Evolutionary conservation across 495 filamentous ascomycete genomes (phyloP), one percentile per base, ranked within the genome.

Genomic region (Darksidea phi): DNA sequence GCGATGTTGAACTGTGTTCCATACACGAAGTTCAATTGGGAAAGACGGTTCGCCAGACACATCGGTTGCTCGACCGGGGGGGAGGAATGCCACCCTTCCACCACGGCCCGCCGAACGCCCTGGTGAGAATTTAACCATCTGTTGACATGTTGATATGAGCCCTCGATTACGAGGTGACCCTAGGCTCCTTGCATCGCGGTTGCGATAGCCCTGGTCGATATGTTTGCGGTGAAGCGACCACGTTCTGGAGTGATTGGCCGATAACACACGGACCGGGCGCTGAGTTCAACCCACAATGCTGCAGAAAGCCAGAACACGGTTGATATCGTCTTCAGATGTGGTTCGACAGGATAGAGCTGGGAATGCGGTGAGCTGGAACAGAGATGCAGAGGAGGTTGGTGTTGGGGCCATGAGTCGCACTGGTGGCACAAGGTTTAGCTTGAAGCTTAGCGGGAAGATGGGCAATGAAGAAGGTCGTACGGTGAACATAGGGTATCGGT

Each of bases 201-300:
- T 6, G 20, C 43, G 32, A 18, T 12, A 47, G 42, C 55, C 48
- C 61, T 59, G 48, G 60, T 57, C 48, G 28, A 32, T 12, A 15
- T 57, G 42, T 6, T 51, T 48, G 61, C 60, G 52, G 53, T 57
- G 54, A 64, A 42, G 50, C 23, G 61, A 41, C 54, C 63, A 66
- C 63, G 63, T 66, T 66, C 47, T 54, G 23, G 58, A 66, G 56
- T 56, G 63, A 66, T 66, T 66, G 63, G 63, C 37, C 48, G 34
- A 12, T 23, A 49, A 42, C 12, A 32, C 10, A 20, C 25, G 32
- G 18, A 13, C 23, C 10, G 17, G n/a, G n/a, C 57, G 48, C 57
- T 52, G 57, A 1, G 24, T 21, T 15, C 25, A 20, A 15, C 52
- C 48, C 57, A 60, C 38, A 50, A 38, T 46, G 20, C 57, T 53